A percentile compares a stretch with the other conserved stretches of the same genome.
phyloP scores from a whole-genome alignment of 176 grass and related monocot species.

The Phoenix dactylifera region DNA sequence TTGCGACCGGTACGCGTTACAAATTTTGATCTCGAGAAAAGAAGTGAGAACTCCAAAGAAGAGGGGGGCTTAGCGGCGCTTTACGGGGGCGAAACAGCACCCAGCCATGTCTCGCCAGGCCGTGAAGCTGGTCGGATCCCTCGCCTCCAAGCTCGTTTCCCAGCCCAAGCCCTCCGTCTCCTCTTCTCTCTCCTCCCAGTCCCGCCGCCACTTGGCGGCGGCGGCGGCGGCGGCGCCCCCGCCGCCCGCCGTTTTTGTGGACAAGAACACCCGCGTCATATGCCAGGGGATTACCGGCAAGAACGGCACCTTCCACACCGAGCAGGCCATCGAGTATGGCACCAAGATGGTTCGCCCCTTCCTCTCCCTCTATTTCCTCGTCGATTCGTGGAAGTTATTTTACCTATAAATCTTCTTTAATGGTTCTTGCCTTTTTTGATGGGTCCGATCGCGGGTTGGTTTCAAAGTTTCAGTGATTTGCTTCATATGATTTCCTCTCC shows the following conservation, averaged over 20 bases:
- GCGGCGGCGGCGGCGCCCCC: slow-evolving; percentile 45
- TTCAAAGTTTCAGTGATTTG: too few species aligned
- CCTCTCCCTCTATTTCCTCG: background rate
- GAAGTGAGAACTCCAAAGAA: too few species aligned
- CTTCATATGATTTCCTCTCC: too few species aligned
- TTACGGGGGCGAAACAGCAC: too few species aligned
- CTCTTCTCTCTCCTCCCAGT: slow-evolving; percentile 4
- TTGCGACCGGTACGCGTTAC: too few species aligned
- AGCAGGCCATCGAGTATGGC: slow-evolving; percentile 98
- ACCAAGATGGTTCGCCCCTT: slow-evolving; percentile 68
- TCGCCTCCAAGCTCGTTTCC: slow-evolving; percentile 35
- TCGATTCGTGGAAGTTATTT: background rate
- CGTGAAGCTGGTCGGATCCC: slow-evolving; percentile 59
- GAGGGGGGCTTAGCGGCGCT: too few species aligned
- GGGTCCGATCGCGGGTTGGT: too few species aligned
- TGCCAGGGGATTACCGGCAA: slow-evolving; percentile 99
- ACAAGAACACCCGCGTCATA: slow-evolving; percentile 99
- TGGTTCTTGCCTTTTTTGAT: too few species aligned
- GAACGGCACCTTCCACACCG: slow-evolving; percentile 99
- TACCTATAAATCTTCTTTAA: too few species aligned
- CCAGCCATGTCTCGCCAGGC: slow-evolving; percentile 53
- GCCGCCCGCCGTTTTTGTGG: slow-evolving; percentile 78
- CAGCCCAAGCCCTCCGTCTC: background rate
- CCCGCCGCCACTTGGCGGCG: slow-evolving; percentile 55
- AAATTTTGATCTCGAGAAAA: too few species aligned